Conservation (phyloP, 2,329 filamentous ascomycete genomes). For the Intubia oerlemansii region DNA sequence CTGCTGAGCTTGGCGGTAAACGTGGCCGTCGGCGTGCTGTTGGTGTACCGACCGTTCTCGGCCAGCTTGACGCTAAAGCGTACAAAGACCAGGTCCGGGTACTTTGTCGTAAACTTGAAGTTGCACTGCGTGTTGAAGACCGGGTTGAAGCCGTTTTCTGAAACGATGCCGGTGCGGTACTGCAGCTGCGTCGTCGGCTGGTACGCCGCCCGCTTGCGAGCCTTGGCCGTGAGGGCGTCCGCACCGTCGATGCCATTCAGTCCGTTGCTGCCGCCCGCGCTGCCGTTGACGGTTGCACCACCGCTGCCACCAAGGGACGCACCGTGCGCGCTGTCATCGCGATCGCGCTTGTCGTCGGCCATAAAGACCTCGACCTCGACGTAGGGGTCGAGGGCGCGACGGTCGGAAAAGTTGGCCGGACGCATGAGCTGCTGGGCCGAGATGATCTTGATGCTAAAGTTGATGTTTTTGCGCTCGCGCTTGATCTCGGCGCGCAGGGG, state of each 20-base stretch:
- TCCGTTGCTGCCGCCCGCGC: neutral
- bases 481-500: constrained; percentile 35
- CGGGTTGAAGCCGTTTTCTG: constrained; percentile 86
- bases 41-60: constrained; percentile 46
- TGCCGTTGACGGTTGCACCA: neutral
- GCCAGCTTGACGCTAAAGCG: constrained; percentile 85
- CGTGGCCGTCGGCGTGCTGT: constrained; percentile 47
- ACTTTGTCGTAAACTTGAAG: constrained; percentile 78
- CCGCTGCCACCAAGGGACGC: neutral
- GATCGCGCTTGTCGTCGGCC: constrained; percentile 82
- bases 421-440: constrained; percentile 90
- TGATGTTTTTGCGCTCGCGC: constrained; percentile 60
- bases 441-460: constrained; percentile 71
- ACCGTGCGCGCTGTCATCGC: constrained; percentile 31
- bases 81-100: constrained; percentile 82
- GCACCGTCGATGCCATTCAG: too few relatives aligned
- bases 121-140: constrained; percentile 62
- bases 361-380: constrained; percentile 90
- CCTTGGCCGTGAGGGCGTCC: neutral
- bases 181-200: constrained; percentile 3
- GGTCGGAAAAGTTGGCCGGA: constrained; percentile 30
- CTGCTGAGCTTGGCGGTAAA: constrained; percentile 85
- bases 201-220: constrained; percentile 37
- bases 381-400: constrained; percentile 67
- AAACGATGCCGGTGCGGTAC: constrained; percentile 58